Base-by-base conservation (phyloP, 768 basidiomycete genomes). In the Pisolithus albus region DNA sequence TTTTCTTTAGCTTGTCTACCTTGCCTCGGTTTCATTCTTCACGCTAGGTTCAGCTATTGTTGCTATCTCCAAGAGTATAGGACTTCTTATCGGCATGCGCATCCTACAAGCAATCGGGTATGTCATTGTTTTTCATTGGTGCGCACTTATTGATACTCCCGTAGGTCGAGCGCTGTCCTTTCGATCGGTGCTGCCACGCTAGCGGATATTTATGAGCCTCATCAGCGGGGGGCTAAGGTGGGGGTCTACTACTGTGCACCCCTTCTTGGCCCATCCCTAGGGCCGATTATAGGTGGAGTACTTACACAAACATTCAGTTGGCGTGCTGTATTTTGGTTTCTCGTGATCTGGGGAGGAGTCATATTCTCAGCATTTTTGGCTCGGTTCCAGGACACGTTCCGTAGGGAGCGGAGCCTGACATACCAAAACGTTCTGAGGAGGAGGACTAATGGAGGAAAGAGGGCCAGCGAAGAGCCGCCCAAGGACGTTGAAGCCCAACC, bases 271-370 rank as follows among this genome's bases (percentile, higher is more conserved):
- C 82, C 84, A 1, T 73, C 79, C 1, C 55, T 87, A 1, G 87
- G 86, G 0, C 82, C 86, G 1, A 76, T 90, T 28, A 59, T 90
- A 32, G 88, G 88, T 5, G 87, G 89, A 1, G 78, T 68, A 0
- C 71, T 91, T 4, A 83, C 88, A 0, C 75, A 83, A 49, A 78
- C 72, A 0, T 81, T 84, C 61, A 73, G 70, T 52, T 95, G 93
- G 93, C 79, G 92, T 32, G 82, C 85, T 0, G 79, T 87, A 1
- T 92, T 95, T 67, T 93, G 88, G 80, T 91, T 93, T 63, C 73
- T 93, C 34, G 73, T 78, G 1, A 83, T 85, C 26, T 76, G 83
- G 56, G 78, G 79, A 5, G 82, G 80, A 0, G 41, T 74, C 13
- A 79, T 76, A 50, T 71, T 80, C 51, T 37, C 79, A 19, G 69